These are phyloP conservation scores for Heimioporus sp. DNA, from an alignment of 768 basidiomycete species.

Conservation along the genomic window DNA sequence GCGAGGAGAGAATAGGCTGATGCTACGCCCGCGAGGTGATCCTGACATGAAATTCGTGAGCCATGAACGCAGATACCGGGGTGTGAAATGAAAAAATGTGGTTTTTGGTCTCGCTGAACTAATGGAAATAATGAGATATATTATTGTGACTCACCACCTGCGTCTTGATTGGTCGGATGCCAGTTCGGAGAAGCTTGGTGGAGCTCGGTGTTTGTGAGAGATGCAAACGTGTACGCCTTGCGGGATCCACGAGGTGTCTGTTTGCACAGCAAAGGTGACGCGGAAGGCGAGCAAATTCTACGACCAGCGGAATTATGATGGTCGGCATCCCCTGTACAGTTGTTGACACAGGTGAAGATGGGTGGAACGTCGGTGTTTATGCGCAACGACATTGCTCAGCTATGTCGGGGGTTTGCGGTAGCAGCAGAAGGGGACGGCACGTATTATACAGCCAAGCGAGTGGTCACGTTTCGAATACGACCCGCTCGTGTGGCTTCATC, in stretches of 20 bases:
- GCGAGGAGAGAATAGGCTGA: slow-evolving; percentile 32
- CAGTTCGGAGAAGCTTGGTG: slow-evolving; percentile 25
- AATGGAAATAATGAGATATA: slow-evolving; percentile 8
- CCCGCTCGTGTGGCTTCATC: slow-evolving; percentile 9
- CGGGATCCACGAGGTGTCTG: slow-evolving; percentile 26
- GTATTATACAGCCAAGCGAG: slow-evolving; percentile 20
- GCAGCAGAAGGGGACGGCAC: slow-evolving; percentile 4
- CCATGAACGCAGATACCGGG: slow-evolving; percentile 17
- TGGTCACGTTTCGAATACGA: slow-evolving; percentile 27
- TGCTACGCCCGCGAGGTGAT: slow-evolving; percentile 32
- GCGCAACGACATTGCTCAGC: slow-evolving; percentile 26
- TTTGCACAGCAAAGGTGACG: slow-evolving; percentile 21
- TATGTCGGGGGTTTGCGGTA: slow-evolving; percentile 8
- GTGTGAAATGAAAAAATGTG: slow-evolving; percentile 19
- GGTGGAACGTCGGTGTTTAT: slow-evolving; percentile 30
- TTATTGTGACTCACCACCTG: slow-evolving; percentile 27
- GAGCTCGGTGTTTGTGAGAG: slow-evolving; percentile 33
- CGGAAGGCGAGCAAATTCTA: slow-evolving; percentile 16
- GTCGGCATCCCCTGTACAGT: slow-evolving; percentile 16
- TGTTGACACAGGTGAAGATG: slow-evolving; percentile 15
- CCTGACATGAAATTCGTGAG: slow-evolving; percentile 22
- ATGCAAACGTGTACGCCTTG: slow-evolving; percentile 32
- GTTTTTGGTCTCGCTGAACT: slow-evolving; percentile 16
- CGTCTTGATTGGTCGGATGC: slow-evolving; percentile 24
- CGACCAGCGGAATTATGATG: slow-evolving; percentile 10